Base-by-base conservation (phyloP, 2,329 filamentous ascomycete genomes). In the Penicillium sp. region DNA sequence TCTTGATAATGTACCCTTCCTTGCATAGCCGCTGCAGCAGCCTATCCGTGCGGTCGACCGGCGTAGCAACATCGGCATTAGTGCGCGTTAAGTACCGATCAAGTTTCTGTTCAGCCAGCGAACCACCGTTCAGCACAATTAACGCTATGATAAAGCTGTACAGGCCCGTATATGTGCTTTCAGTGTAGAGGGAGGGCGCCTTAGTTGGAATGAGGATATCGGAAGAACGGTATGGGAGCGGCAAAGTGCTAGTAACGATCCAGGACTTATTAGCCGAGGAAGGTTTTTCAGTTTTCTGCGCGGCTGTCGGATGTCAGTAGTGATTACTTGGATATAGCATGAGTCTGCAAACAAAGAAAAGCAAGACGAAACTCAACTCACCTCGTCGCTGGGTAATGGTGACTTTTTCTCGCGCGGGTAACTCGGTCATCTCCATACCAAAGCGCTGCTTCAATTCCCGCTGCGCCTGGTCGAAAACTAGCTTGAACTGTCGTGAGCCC, bases 341-440 rank as follows among this genome's bases (percentile, higher is more conserved):
- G 5, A 5, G 35, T 11, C 25, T 17, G n/a, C n/a, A 22, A 40
- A 40, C 16, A 26, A 41, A 53, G 40, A 47, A 47, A 60, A 44
- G 50, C 17, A 33, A 44, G 42, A 26, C 40, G 14, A 19, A 49
- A 38, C 16, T 4, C 57, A 51, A 68, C 76, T 58, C 75, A 87
- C 88, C 89, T 80, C 89, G 87, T 65, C 90, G 84, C 69, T 96
- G 89, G 56, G 85, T 86, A 33, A 96, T 75, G 0, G 91, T 91
- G 46, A 89, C 82, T 73, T 91, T 95, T 67, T 97, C 93, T 67
- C 83, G 84, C 1, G 83, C 79, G 0, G 94, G 91, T 47, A 97
- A 79, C 74, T 97, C 92, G 4, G 85, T 81, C 80, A 99, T 83
- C 71, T 92, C 83, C 91, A 97, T 96, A n/a, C 94, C 94, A 74